Base-by-base conservation (phyloP, 768 basidiomycete genomes). In the Termitomyces sp. region DNA sequence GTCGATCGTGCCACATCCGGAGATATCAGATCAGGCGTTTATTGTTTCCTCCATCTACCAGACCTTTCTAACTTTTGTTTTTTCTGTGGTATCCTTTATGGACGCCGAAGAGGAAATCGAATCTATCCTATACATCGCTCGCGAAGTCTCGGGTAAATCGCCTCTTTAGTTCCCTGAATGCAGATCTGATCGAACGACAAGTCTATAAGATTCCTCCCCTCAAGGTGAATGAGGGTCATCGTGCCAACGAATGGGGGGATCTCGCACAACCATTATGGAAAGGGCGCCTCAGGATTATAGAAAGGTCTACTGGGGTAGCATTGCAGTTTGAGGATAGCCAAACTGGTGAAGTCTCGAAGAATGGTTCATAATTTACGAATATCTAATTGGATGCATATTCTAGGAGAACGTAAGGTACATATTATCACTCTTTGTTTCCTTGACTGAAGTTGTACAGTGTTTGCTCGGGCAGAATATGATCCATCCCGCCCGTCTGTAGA, bases 211-310 rank as follows among this genome's bases (percentile, higher is more conserved):
- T 97, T 47, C 95, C 95, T 2, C 86, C 94, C 47, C 76, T 95
- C 66, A 93, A 84, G 67, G 82, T 81, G 39, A 90, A 93, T 66
- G 91, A 94, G 68, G 95, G 95, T 9, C 89, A 96, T 74, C 88
- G 92, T 53, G 95, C 95, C 12, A 88, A 87, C 55, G 91, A 94
- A 63, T 98, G 95, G 95, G 92, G 94, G 16, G 89, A 94, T 71
- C 82, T 95, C 42, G 82, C 82, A 18, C 67, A 81, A 55, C 92
- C 93, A 4, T 72, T 98, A 24, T 98, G 95, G 95, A 95, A 95
- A 69, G 95, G 95, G 18, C 81, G 95, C 43, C 74, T 98, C 62
- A 83, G 93, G 59, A 88, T 97, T 58, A 75, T 93, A 26, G 93
- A 97, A 72, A 86, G 83, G 63, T 86, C 85, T 1, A 74, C 79